Base-by-base conservation (phyloP, 148 eudicot genomes). In the Persicaria tinctoria region DNA sequence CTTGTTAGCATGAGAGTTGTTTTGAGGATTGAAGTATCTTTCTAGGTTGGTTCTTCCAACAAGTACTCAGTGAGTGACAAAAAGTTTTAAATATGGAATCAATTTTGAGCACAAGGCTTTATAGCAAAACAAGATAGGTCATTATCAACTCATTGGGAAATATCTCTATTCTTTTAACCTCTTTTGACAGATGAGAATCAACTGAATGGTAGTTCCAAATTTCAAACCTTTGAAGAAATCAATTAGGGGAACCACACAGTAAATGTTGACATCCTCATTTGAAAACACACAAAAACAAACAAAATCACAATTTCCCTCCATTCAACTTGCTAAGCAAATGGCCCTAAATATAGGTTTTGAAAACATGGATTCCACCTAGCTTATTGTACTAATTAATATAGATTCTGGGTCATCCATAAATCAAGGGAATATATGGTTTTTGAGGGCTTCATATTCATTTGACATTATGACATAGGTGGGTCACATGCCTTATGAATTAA, bases 231-330 rank as follows among this genome's bases (percentile, higher is more conserved):
- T 16, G 14, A 17, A 55, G n/a, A 55, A 55, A 14, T 5, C 59
- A 55, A 32, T 55, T n/a, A 14, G 59, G 59, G 5, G 7, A n/a
- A 5, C 59, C 59, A 55, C 59, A 14, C 59, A n/a, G 5, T 55
- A 55, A 55, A 55, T 55, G 59, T 5, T 14, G 18, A 16, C 59
- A 55, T 17, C 7, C 3, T 55, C 23, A 16, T 55, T 16, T 55
- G 59, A 55, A 55, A 55, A n/a, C 20, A 55, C n/a, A 55, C 59
- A 55, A 55, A 55, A 53, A 53, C 56, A 53, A 53, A 51, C 54
- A 53, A 53, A 53, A 53, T 55, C 59, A 55, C 16, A 55, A 0
- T 55, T 55, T 55, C 59, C 59, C 59, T 55, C 20, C 59, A 55
- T 55, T n/a, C 59, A 53, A 16, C 20, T n/a, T 5, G 23, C 1